A percentile compares a stretch with the other conserved stretches of the same genome.
phyloP scores from a whole-genome alignment of 352 stramenopile genomes.

The Phytophthora pistaciae region DNA sequence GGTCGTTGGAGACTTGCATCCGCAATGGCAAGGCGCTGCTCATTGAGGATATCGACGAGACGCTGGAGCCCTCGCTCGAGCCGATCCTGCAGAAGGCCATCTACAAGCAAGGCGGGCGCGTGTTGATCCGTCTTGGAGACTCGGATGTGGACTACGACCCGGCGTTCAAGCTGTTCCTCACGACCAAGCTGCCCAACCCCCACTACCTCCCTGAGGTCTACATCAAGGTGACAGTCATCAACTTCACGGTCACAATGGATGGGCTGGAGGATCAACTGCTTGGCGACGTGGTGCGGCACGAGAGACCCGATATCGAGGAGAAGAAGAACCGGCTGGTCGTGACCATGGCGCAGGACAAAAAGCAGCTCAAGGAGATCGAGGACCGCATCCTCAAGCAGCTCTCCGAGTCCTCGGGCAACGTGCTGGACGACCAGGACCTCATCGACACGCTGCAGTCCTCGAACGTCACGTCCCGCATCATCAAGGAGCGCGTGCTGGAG shows the following conservation, averaged over 20 bases:
- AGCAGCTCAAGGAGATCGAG: conserved; percentile 94
- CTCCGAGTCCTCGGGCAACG: conserved; percentile 92
- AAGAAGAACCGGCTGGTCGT: conserved; percentile 94
- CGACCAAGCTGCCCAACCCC: conserved; percentile 94
- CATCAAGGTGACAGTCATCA: conserved; percentile 97
- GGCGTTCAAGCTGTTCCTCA: conserved; percentile 93
- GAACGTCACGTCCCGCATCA: conserved; percentile 87
- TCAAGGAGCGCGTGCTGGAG: conserved; percentile 92
- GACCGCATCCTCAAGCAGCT: conserved; percentile 93
- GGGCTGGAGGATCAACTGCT: conserved; percentile 94
- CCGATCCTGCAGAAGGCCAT: conserved; percentile 94
- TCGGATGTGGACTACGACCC: conserved; percentile 95
- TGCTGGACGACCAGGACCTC: conserved; percentile 93
- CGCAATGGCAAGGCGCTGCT: conserved; percentile 91
- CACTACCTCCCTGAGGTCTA: conserved; percentile 96
- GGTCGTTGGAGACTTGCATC: conserved; percentile 93
- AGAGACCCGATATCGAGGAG: conserved; percentile 94
- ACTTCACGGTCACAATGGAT: conserved; percentile 96
- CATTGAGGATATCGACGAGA: conserved; percentile 95
- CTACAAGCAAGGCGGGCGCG: conserved; percentile 91
- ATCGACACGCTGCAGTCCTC: conserved; percentile 89
- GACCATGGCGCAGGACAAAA: conserved; percentile 94
- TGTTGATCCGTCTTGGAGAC: conserved; percentile 92
- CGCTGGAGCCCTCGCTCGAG: conserved; percentile 92
- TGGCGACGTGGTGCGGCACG: conserved; percentile 92